Conservation (phyloP, 2,329 filamentous ascomycete species). For the Penicillium sp. region DNA sequence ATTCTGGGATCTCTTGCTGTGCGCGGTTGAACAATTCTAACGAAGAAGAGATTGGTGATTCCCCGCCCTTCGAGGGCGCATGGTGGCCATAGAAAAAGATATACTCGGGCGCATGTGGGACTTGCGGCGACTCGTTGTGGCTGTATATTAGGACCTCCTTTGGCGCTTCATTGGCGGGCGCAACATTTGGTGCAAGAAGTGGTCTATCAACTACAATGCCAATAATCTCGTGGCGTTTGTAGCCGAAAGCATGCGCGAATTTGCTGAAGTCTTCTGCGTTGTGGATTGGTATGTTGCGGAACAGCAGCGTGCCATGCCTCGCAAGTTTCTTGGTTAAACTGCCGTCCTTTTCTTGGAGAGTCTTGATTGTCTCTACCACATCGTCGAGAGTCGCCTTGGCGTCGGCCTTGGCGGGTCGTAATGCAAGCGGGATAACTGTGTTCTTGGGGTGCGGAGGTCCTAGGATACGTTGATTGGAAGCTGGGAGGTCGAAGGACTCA, state of each 20-base stretch:
- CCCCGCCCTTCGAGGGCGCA: slow-evolving; percentile 39
- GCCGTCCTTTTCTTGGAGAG: slow-evolving; percentile 33
- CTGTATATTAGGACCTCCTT: slow-evolving; percentile 52
- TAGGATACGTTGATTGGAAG: slow-evolving; percentile 45
- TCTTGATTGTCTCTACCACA: slow-evolving; percentile 40
- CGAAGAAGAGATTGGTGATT: slow-evolving; percentile 52
- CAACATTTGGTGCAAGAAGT: slow-evolving; percentile 46
- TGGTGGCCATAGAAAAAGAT: slow-evolving; percentile 52
- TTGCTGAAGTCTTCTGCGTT: slow-evolving; percentile 49
- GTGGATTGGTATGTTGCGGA: slow-evolving; percentile 49
- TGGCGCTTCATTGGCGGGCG: slow-evolving; percentile 51
- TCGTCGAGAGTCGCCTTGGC: slow-evolving; percentile 32
- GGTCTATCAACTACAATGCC: slow-evolving; percentile 52
- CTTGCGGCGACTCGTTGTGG: slow-evolving; percentile 54
- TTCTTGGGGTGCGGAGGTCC: slow-evolving; percentile 41
- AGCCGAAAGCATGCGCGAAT: slow-evolving; percentile 53
- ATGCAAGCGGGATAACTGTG: slow-evolving; percentile 43
- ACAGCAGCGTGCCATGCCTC: slow-evolving; percentile 49
- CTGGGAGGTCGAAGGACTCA: slow-evolving; percentile 42
- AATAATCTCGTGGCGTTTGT: slow-evolving; percentile 52
- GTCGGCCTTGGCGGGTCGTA: slow-evolving; percentile 32
- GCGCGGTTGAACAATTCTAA: slow-evolving; percentile 50
- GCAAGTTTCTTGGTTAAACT: slow-evolving; percentile 46
- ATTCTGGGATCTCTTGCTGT: slow-evolving; percentile 50
- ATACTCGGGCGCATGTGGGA: slow-evolving; percentile 54